phyloP scores from a whole-genome alignment of 345 rosid genomes.

The Carallia brachiata region DNA sequence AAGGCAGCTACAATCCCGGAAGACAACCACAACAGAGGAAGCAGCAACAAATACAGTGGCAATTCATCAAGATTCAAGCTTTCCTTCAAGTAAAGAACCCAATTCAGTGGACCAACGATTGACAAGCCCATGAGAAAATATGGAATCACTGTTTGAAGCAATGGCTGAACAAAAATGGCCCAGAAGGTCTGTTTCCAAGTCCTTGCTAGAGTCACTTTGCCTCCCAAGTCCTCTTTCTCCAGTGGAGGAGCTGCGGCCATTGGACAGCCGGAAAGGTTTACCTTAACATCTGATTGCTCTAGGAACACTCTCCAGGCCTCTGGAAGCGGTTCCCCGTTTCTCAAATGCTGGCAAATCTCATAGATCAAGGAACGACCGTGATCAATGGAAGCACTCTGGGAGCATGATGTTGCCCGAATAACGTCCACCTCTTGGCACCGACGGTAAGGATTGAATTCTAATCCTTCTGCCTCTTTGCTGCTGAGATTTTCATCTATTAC shows the following conservation, averaged over 20 bases:
- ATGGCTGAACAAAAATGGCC: conserved; percentile 52
- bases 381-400: conserved; percentile 69
- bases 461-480: conserved; percentile 47
- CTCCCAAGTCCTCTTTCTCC: conserved; percentile 23
- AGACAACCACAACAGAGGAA: conserved; percentile 49
- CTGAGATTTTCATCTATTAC: conserved; percentile 44
- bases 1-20: conserved; percentile 45
- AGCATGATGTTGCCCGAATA: conserved; percentile 48
- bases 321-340: conserved; percentile 60
- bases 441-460: conserved; percentile 54
- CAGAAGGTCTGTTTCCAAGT: conserved; percentile 48
- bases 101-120: conserved; percentile 38
- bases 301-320: conserved; percentile 58
- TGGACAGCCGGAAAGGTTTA: conserved; percentile 65
- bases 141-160: conserved; percentile 56
- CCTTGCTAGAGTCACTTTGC: conserved; percentile 45
- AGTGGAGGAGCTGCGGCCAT: conserved; percentile 43
- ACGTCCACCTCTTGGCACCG: conserved; percentile 49
- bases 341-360: conserved; percentile 57
- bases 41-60: conserved; percentile 36
- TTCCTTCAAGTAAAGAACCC: conserved; percentile 30
- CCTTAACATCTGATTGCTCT: conserved; percentile 62
- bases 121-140: conserved; percentile 42
- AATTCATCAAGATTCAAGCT: conserved; percentile 28
- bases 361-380: conserved; percentile 66